These are phyloP conservation scores for Ilex asprella DNA, from an alignment of 257 asterid species.

Conservation along the genomic window DNA sequence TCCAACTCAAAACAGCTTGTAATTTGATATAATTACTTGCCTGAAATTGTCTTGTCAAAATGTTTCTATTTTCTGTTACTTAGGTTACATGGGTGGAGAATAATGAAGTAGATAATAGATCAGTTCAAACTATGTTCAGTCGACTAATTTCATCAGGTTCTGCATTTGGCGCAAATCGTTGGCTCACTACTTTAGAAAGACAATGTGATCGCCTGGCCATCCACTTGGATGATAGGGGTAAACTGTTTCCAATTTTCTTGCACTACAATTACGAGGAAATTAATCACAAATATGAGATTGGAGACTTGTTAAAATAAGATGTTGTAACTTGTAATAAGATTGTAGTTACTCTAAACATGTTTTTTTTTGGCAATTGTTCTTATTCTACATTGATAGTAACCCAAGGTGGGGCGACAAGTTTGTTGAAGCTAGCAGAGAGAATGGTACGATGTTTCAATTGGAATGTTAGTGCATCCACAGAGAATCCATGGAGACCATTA, in stretches of 20 bases:
- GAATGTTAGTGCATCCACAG: slow-evolving; percentile 28
- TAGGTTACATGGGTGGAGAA: slow-evolving; percentile 66
- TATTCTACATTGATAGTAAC: slow-evolving; percentile 7
- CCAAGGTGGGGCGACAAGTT: slow-evolving; percentile 24
- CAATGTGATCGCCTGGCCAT: slow-evolving; percentile 22
- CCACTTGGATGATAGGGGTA: slow-evolving; percentile 18
- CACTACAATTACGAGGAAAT: too few relatives aligned
- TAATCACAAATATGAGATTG: too few relatives aligned
- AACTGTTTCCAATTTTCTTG: not conserved
- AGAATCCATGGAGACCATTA: slow-evolving; percentile 35
- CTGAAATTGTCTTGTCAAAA: not conserved
- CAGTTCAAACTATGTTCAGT: slow-evolving; percentile 18
- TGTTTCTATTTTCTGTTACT: not conserved
- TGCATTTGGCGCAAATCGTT: slow-evolving; percentile 40
- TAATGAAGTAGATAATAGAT: slow-evolving; percentile 19
- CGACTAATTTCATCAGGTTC: slow-evolving; percentile 19
- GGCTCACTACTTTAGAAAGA: slow-evolving; percentile 45
- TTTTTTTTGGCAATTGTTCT: too few relatives aligned
- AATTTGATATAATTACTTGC: not conserved
- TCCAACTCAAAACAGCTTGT: not conserved
- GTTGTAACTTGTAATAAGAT: too few relatives aligned
- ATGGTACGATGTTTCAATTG: slow-evolving; percentile 30
- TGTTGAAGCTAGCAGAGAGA: slow-evolving; percentile 33
- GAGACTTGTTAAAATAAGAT: too few relatives aligned
- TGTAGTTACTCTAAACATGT: too few relatives aligned